phyloP scores from a whole-genome alignment of 192 early-diverging fungal genomes.

The Entrophospora sp. region DNA sequence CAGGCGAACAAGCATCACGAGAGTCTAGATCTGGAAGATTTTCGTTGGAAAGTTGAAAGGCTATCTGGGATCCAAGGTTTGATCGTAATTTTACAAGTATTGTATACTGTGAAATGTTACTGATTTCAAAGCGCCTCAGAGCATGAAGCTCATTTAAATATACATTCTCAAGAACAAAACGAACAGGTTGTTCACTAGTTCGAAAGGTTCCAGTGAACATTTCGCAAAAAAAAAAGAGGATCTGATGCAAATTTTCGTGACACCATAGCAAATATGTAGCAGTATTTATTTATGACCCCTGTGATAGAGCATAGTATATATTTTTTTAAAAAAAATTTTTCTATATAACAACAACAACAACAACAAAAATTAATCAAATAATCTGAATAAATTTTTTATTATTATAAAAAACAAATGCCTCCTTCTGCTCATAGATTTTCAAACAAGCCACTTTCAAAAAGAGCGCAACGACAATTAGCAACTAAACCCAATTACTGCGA shows the following conservation, averaged over 20 bases:
- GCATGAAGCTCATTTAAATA: slow-evolving; percentile 79
- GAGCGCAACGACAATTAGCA: too few species aligned
- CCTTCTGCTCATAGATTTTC: too few species aligned
- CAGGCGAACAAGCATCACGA: slow-evolving; percentile 26
- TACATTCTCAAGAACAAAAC: slow-evolving; percentile 66
- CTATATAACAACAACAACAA: not conserved
- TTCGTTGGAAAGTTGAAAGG: slow-evolving; percentile 81
- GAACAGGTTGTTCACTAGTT: slow-evolving; percentile 40
- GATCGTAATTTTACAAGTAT: slow-evolving; percentile 70
- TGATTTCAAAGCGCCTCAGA: slow-evolving; percentile 59
- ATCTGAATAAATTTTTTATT: too few species aligned
- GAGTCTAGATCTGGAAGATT: slow-evolving; percentile 59
- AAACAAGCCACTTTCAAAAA: too few species aligned
- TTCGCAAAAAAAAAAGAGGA: too few species aligned
- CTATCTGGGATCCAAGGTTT: slow-evolving; percentile 68
- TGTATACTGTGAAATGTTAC: slow-evolving; percentile 49
- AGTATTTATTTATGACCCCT: not conserved
- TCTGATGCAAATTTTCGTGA: slow-evolving; percentile 9
- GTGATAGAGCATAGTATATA: not conserved
- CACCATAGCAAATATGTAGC: not conserved
- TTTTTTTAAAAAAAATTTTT: not conserved
- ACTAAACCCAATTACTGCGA: too few species aligned
- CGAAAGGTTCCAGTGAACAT: too few species aligned
- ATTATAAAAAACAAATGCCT: too few species aligned
- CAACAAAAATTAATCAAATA: not conserved